phyloP scores from a whole-genome alignment of 192 early-diverging fungal species.

The Podila clonocystis region DNA sequence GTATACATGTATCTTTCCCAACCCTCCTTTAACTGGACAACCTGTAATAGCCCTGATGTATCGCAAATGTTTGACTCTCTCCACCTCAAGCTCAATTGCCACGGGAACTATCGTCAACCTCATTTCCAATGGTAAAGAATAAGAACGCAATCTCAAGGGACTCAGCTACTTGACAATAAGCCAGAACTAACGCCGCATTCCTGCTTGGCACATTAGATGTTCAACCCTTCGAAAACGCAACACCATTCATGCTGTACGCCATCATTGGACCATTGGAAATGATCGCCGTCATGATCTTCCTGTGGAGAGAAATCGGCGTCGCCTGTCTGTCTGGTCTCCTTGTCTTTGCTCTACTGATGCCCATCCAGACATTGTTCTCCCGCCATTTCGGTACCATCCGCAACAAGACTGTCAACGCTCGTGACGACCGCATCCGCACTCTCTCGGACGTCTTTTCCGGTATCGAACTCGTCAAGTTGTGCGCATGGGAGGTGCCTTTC shows the following conservation, averaged over 20 bases:
- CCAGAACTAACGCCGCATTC: neutral
- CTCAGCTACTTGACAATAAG: neutral
- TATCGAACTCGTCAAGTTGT: slow-evolving; percentile 54
- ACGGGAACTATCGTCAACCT: slow-evolving; percentile 53
- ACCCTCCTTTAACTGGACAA: neutral
- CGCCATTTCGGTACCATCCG: slow-evolving; percentile 48
- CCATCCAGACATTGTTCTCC: slow-evolving; percentile 38
- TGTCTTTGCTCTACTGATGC: slow-evolving; percentile 45
- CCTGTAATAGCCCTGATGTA: slow-evolving; percentile 45
- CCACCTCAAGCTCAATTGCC: slow-evolving; percentile 48
- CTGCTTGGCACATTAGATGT: slow-evolving; percentile 27
- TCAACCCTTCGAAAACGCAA: slow-evolving; percentile 52
- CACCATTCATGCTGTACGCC: slow-evolving; percentile 52
- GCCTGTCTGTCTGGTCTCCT: slow-evolving; percentile 43
- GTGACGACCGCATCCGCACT: slow-evolving; percentile 51
- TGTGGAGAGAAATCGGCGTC: slow-evolving; percentile 38
- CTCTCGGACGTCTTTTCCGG: slow-evolving; percentile 53
- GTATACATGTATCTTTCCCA: neutral
- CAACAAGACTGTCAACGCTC: slow-evolving; percentile 39
- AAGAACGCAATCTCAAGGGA: neutral
- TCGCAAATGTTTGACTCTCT: slow-evolving; percentile 48
- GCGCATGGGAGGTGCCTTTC: slow-evolving; percentile 54
- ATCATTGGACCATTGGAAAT: slow-evolving; percentile 51
- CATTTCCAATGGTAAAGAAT: slow-evolving; percentile 49
- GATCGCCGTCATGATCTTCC: slow-evolving; percentile 42